Base-by-base conservation (phyloP, 495 filamentous ascomycete species). In the Haplographium delicatum region DNA sequence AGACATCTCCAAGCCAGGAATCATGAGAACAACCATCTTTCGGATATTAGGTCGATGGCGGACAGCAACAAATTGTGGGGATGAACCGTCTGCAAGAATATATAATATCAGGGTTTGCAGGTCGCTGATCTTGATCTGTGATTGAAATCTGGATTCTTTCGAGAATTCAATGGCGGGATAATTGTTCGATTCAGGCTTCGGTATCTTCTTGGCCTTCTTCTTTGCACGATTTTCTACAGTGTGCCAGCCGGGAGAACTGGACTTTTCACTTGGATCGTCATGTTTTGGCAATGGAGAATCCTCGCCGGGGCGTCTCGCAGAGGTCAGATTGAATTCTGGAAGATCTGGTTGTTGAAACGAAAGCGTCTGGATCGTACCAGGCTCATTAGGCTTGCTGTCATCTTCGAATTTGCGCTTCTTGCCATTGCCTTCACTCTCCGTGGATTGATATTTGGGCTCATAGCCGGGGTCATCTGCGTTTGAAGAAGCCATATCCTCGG, bases 11-110 rank as follows among this genome's bases (percentile, higher is more conserved):
- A 97, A 66, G 9, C 91, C 93, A 0, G 93, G 94, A 5, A 95
- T 86, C 86, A 97, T 91, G 50, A 97, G 68, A n/a, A 90, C 79
- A 13, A 95, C 93, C 18, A 89, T 83, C 65, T 91, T 94, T 28
- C 81, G 73, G 44, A 97, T 83, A 56, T 83, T 72, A 0, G 75
- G 74, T 44, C 88, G 85, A 61, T 95, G 79, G 57, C 80, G 77
- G 39, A 95, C 75, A 18, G 86, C 80, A 15, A 96, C 80, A 86
- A 91, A 98, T 67, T 93, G 85, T 4, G 94, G 93, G 5, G 84
- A 79, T 0, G 68, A 52, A 0, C 85, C 93, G 65, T 96, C 89
- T 34, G 89, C 88, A 49, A 96, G 81, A 48, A 95, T 79, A 66
- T 95, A 97, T n/a, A 96, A 72, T 4, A 89, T 72, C 30, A 98